Percentiles rank a stretch among this genome's conserved stretches.
Evolutionary conservation across 2,329 filamentous ascomycete species (phyloP).

Genomic region (Phoma sp.): DNA sequence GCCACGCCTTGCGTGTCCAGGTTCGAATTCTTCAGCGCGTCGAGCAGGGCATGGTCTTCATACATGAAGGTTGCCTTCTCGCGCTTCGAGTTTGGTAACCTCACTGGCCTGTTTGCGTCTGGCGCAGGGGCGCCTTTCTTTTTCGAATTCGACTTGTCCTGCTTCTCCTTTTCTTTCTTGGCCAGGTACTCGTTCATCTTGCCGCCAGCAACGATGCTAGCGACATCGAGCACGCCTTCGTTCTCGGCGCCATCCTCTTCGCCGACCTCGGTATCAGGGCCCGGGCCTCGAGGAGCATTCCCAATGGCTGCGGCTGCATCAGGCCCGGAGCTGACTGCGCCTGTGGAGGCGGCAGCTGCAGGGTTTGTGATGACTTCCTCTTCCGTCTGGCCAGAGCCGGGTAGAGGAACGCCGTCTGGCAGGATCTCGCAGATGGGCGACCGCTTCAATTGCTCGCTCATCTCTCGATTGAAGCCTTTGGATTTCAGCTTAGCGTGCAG

Average conservation of each 20-base stretch:
- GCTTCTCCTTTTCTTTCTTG: conserved; percentile 81
- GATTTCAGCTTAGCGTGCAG: conserved; percentile 69
- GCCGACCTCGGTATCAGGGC: conserved; percentile 61
- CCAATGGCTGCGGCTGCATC: conserved; percentile 52
- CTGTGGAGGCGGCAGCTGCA: conserved; percentile 62
- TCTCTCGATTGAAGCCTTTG: conserved; percentile 64
- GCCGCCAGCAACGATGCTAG: conserved; percentile 81
- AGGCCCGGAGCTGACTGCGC: conserved; percentile 55
- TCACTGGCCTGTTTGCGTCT: conserved; percentile 63
- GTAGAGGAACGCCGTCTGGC: conserved; percentile 59
- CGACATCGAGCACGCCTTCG: conserved; percentile 81
- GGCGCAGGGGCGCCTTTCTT: conserved; percentile 66
- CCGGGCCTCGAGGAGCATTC: conserved; percentile 59
- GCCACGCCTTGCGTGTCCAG: conserved; percentile 54
- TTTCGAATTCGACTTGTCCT: conserved; percentile 65
- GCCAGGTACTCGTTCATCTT: conserved; percentile 83
- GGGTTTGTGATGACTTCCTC: conserved; percentile 56
- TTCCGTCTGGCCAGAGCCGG: conserved; percentile 54
- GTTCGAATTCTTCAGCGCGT: conserved; percentile 60
- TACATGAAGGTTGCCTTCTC: conserved; percentile 74
- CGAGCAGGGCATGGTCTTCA: conserved; percentile 67
- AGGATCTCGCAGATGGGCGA: conserved; percentile 68
- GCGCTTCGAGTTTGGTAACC: conserved; percentile 75
- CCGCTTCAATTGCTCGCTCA: conserved; percentile 70
- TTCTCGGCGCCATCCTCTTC: conserved; percentile 60